Evolutionary conservation across 2,329 filamentous ascomycete species (phyloP), one percentile per base, ranked within the genome.

Genomic region (Alternaria hordeiaustralica): DNA sequence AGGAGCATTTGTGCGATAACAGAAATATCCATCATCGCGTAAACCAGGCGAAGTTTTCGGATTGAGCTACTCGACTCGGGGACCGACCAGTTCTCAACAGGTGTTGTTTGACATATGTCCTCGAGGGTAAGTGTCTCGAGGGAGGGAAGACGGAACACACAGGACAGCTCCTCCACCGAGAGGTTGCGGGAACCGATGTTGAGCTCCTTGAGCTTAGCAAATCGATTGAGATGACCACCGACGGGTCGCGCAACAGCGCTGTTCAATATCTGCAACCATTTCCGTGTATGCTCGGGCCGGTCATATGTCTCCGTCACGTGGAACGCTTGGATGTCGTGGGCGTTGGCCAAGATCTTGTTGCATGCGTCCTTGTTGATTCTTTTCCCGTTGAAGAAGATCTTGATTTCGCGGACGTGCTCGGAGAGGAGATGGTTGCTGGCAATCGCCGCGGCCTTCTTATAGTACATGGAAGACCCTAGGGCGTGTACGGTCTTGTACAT

Each of bases 81-180:
- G 15, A 62, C 47, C 3, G 23, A 15, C 64, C 67, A 67, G 10
- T 50, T 30, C 8, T n/a, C n/a, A 12, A 68, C 41, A 5, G 30
- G 50, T 4, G 36, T 53, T 7, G 60, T 55, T 20, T 56, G 55
- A 26, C 43, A 43, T 6, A 63, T 13, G 2, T 7, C 5, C 2
- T 4, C 0, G 0, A 65, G 23, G 10, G 4, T 9, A 12, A 65
- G 41, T 2, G n/a, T 11, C 9, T 47, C 3, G 6, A 65, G 55
- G 5, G 63, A 56, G 6, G 59, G 63, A 12, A 65, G 55, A 15
- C 51, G 41, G 21, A 65, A 60, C 4, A 63, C 6, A 3, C 30
- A 46, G 6, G 50, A 51, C 11, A 65, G 10, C 1, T 56, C 30
- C 26, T 63, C 55, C 15, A 65, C 11, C 1, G 45, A 41, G 13